phyloP scores from a whole-genome alignment of 2,329 filamentous ascomycete genomes.

The Aspergillus vadensis region DNA sequence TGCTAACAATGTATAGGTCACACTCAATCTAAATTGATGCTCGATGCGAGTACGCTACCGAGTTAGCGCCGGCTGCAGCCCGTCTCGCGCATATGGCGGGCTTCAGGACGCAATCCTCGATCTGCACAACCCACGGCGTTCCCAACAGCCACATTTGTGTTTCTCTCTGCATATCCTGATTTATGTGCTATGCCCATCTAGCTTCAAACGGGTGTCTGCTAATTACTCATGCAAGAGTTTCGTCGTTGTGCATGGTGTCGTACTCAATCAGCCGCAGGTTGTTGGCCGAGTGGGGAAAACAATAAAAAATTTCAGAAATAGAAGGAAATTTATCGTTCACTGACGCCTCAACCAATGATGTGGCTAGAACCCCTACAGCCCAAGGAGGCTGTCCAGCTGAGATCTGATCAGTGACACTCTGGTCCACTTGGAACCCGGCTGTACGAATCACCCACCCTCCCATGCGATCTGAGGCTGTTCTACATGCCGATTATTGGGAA shows the following conservation, averaged over 20 bases:
- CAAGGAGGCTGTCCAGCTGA: background rate
- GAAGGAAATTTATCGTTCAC: no score
- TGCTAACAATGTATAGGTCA: slow-evolving; percentile 17
- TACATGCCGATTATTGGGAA: background rate
- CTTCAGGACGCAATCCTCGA: background rate
- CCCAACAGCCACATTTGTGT: background rate
- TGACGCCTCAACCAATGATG: background rate
- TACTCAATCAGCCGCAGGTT: background rate
- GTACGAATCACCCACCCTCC: background rate
- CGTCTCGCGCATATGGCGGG: background rate
- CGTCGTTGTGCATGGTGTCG: no score
- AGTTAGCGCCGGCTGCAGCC: slow-evolving; percentile 4
- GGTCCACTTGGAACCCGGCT: background rate
- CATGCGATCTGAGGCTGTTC: background rate
- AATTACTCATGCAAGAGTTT: no score
- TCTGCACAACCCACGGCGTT: background rate
- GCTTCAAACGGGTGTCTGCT: no score
- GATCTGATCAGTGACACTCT: slow-evolving; percentile 3
- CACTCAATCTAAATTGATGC: slow-evolving; percentile 6
- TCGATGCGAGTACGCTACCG: background rate
- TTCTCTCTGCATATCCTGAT: no score
- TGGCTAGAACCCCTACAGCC: background rate
- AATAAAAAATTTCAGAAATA: no score
- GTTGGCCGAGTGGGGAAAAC: background rate
- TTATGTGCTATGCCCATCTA: no score